Base-by-base conservation (phyloP, 768 basidiomycete genomes). In the Mrakia frigida region DNA sequence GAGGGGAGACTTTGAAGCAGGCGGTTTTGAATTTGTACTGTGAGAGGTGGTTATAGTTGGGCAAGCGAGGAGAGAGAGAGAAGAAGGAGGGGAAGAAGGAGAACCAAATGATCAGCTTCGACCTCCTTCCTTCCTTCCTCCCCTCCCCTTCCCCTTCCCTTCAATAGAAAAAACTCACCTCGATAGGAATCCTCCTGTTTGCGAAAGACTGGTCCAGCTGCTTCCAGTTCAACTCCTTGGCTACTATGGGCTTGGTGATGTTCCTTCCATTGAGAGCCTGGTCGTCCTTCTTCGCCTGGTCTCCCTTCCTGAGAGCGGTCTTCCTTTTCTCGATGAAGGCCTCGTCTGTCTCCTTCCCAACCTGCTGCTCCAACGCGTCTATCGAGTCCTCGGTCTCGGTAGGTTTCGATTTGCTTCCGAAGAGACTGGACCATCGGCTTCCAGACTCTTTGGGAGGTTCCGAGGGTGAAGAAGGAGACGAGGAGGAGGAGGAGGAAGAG, bases 1-100 rank as follows among this genome's bases (percentile, higher is more conserved):
- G 88, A 5, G 82, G 83, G 3, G 94, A 96, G 60, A 94, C 92
- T 84, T 94, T 95, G 86, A 97, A 96, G 82, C 89, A 89, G 25
- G 91, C 89, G 0, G 95, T 98, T 31, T 92, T 93, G 83, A 92
- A 94, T 86, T 93, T 92, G 85, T 96, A 94, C 94, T 97, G 75
- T 33, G 63, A 73, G 67, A 52, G 33, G 60, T 10, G 60, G 60
- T n/a, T 2, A 21, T 33, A 21, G 33, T 5, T 10, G 52, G 43
- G n/a, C 16, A 13, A 46, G 41, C 41, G 11, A 2, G 11, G 43
- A 11, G 11, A 63, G 28, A 28, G 28, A 1, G 61, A n/a, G 61
- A 63, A 9, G 35, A 33, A 39, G 63, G 35, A 33, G 25, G 63
- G 35, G 10, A n/a, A 65, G 33, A 16, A 50, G 18, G 6, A 50